Base-by-base conservation (phyloP, 176 grass and related monocot species). In the Rhynchospora tenuis region DNA sequence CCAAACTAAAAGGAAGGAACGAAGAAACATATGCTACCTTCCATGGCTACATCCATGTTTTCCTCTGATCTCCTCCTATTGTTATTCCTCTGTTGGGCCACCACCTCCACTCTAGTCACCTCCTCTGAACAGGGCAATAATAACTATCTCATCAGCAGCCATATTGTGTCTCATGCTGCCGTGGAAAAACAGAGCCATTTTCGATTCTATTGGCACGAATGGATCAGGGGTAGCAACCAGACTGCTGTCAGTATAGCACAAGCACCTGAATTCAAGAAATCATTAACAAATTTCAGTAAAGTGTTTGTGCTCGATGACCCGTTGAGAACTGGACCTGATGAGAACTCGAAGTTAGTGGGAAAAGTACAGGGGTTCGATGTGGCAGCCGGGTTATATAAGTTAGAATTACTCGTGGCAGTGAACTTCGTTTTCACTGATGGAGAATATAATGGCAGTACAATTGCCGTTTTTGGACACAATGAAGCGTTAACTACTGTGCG, bases 251-350 rank as follows among this genome's bases (percentile, higher is more conserved):
- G 0, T 52, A 89, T 94, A n/a, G 87, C 38, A 0, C 0, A 86
- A 44, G 0, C 75, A 63, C 5, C 23, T 33, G 5, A 48, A n/a
- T 80, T 85, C 15, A 87, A 80, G 66, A 78, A 81, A 2, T 88
- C 92, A 33, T 59, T 59, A 72, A 86, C 57, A 28, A 22, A 0
- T 19, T 94, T 94, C 89, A 89, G 92, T 74, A 68, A 57, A 13
- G 70, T 94, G 26, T 20, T 81, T 14, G 83, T 94, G 15, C 85
- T 91, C 85, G 89, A 94, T 83, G 87, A 94, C 87, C 64, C 87
- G 56, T 83, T 94, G 4, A 94, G 86, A 2, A 75, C 54, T 2
- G 88, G 86, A 0, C 88, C 91, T 3, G 83, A 90, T 68, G 51
- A 69, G 27, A 63, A 6, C 23, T 81, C 91, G 0, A 10, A 14